Evolutionary conservation across 345 rosid species (phyloP).

Genomic region (Acer campestre): DNA sequence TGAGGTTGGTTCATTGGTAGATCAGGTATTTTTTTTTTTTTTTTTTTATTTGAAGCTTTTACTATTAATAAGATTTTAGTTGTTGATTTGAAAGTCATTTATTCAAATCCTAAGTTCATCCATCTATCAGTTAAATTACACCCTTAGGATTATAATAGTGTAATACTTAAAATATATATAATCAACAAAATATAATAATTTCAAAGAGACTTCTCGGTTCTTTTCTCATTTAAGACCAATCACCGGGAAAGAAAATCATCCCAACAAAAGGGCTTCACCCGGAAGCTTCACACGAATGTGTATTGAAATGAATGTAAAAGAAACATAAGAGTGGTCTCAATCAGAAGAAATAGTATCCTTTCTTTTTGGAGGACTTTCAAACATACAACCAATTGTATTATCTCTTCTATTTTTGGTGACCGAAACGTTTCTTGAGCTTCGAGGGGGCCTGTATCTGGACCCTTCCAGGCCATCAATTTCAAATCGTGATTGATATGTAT

Average conservation of each 20-base stretch:
- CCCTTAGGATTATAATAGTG: too few relatives aligned
- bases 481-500: background rate
- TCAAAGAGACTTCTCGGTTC: background rate
- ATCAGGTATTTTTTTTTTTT: too few relatives aligned
- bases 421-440: slow-evolving; percentile 26
- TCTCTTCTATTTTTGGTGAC: slow-evolving; percentile 22
- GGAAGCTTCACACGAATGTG: slow-evolving; percentile 31
- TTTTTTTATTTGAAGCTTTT: too few relatives aligned
- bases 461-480: slow-evolving; percentile 29
- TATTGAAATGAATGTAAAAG: background rate
- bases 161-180: background rate
- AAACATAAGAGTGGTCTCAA: background rate
- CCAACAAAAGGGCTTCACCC: slow-evolving; percentile 13
- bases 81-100: too few relatives aligned
- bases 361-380: slow-evolving; percentile 34
- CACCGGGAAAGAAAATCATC: slow-evolving; percentile 6
- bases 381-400: background rate
- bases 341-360: slow-evolving; percentile 19
- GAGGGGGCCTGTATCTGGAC: slow-evolving; percentile 59
- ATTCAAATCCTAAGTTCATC: too few relatives aligned
- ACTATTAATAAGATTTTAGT: accelerated
- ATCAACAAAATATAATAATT: background rate
- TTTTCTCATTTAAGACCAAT: background rate
- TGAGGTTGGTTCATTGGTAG: too few relatives aligned
- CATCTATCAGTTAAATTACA: too few relatives aligned